Base-by-base conservation (phyloP, 2,329 filamentous ascomycete genomes). In the Pestalotiopsis sp. region DNA sequence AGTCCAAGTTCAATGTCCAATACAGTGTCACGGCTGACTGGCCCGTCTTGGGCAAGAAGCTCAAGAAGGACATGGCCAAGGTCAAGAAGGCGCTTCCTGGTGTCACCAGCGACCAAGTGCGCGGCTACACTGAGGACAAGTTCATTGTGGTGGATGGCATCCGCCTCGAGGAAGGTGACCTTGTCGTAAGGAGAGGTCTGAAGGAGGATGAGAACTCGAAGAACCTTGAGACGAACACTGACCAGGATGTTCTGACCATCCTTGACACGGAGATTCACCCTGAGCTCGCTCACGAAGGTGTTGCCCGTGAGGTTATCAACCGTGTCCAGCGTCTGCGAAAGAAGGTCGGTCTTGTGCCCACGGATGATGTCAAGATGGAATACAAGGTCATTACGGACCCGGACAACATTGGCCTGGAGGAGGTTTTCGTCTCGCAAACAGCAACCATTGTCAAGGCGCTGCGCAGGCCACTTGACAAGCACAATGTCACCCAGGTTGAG, bases 321-420 rank as follows among this genome's bases (percentile, higher is more conserved):
- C 91, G 95, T 56, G 92, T 99, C 25, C 96, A 99, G 83, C 89
- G 93, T 73, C 85, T 98, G 71, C 91, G 96, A 73, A 99, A 99
- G 89, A 96, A 96, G 84, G 95, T 95, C 7, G 94, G 94, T 0
- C 85, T 99, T 66, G 90, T 95, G 72, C 90, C 94, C 1, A 98
- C 95, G 0, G 96, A 99, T 77, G 96, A 98, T 77, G 91, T 99
- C 71, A 93, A 92, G 83, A 97, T 99, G 93, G 93, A 97, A 80
- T 98, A 97, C 83, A 87, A 86, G 69, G 89, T 98, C 4, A 81
- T 96, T 61, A 86, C 89, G 7, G 94, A 97, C 77, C 92, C 93
- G 0, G 92, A 95, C 2, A 86, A 89, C 65, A 86, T 95, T 67
- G 93, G 93, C 4, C 79, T 97, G 20, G 88, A 86, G 68, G 84